A percentile compares a stretch with the other conserved stretches of the same genome.
These are phyloP conservation scores for Gossypioides kirkii DNA, from an alignment of 345 rosid species.

Conservation along the genomic window DNA sequence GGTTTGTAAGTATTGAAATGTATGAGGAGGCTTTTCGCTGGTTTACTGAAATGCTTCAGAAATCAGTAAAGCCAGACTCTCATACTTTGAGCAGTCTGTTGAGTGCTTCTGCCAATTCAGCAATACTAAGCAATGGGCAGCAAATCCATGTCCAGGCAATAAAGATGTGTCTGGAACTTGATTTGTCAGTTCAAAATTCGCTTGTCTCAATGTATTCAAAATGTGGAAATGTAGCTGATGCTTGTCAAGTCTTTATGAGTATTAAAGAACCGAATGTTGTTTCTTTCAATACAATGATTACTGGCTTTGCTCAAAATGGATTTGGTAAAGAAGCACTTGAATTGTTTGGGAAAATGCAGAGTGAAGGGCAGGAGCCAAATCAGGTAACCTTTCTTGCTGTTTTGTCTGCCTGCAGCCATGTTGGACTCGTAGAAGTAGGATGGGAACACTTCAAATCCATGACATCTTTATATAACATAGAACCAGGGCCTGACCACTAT, in stretches of 20 bases:
- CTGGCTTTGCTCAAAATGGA: constrained; percentile 69
- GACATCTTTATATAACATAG: constrained; percentile 40
- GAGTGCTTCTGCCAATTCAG: constrained; percentile 67
- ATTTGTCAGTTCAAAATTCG: constrained; percentile 56
- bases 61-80: constrained; percentile 42
- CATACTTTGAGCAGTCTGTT: constrained; percentile 59
- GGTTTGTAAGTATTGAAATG: constrained; percentile 51
- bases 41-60: constrained; percentile 52
- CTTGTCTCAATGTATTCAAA: constrained; percentile 69
- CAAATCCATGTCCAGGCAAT: constrained; percentile 55
- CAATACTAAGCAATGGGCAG: constrained; percentile 46
- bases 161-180: constrained; percentile 42
- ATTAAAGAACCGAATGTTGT: constrained; percentile 48
- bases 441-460: constrained; percentile 53
- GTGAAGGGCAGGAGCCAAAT: constrained; percentile 48
- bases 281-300: constrained; percentile 70
- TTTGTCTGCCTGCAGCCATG: constrained; percentile 69
- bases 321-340: constrained; percentile 48
- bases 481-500: constrained; percentile 69
- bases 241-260: constrained; percentile 40
- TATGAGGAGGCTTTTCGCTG: constrained; percentile 50
- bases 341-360: constrained; percentile 44
- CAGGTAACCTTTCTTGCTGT: constrained; percentile 61
- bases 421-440: constrained; percentile 62
- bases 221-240: constrained; percentile 64